A percentile compares a stretch with the other conserved stretches of the same genome.
Evolutionary conservation across 768 basidiomycete genomes (phyloP).

Genomic region (Naematelia encephala): DNA sequence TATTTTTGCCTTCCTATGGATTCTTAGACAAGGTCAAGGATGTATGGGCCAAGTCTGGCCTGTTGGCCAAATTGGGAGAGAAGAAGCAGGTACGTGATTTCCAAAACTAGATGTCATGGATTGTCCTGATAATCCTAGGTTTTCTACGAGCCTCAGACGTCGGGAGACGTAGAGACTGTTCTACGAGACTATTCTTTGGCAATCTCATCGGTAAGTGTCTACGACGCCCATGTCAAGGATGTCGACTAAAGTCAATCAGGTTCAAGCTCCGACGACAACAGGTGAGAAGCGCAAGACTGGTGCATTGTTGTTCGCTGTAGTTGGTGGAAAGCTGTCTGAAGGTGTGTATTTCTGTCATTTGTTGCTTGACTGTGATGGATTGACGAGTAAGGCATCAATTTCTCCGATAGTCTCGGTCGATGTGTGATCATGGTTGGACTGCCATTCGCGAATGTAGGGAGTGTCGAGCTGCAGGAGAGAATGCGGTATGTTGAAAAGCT

Average conservation of each 20-base stretch:
- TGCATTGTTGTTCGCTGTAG: slow-evolving; percentile 85
- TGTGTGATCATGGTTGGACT: slow-evolving; percentile 83
- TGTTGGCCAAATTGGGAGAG: slow-evolving; percentile 60
- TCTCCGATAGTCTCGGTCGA: slow-evolving; percentile 74
- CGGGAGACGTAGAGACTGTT: slow-evolving; percentile 66
- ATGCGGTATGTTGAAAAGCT: slow-evolving; percentile 76
- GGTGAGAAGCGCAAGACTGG: slow-evolving; percentile 53
- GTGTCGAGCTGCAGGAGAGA: slow-evolving; percentile 82
- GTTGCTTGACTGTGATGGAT: not conserved
- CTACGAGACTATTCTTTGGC: slow-evolving; percentile 69
- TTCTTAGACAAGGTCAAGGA: slow-evolving; percentile 68
- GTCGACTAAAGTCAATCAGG: slow-evolving; percentile 3
- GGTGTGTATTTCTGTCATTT: slow-evolving; percentile 46
- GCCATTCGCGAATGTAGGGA: slow-evolving; percentile 89
- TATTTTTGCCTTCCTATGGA: slow-evolving; percentile 89
- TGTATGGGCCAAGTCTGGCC: slow-evolving; percentile 64
- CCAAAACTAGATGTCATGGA: not conserved
- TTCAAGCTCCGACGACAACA: slow-evolving; percentile 3
- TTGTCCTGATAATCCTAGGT: slow-evolving; percentile 56
- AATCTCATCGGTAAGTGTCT: slow-evolving; percentile 37
- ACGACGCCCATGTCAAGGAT: not conserved
- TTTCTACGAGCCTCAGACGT: slow-evolving; percentile 82
- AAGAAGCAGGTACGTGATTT: slow-evolving; percentile 68
- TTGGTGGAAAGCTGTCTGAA: slow-evolving; percentile 96
- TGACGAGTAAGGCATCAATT: slow-evolving; percentile 57